phyloP scores from a whole-genome alignment of 129 eudicot genomes.

The Lactuca saligna region DNA sequence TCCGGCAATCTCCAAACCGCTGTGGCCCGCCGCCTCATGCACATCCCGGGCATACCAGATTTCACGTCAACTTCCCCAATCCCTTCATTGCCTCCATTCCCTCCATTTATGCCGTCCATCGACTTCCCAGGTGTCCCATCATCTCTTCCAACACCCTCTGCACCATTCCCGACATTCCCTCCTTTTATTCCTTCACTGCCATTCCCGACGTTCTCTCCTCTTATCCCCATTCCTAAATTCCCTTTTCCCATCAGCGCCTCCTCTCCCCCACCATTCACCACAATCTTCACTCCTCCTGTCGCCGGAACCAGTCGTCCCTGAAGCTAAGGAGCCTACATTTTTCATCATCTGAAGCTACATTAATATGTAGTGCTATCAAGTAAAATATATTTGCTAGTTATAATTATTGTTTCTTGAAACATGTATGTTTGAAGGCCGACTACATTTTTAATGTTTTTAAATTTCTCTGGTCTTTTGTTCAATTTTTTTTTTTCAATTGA shows the following conservation, averaged over 20 bases:
- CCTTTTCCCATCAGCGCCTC: not conserved
- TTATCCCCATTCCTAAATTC: not conserved
- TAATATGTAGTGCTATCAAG: not conserved
- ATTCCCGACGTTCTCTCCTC: not conserved
- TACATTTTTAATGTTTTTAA: too few species aligned
- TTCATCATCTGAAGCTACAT: not conserved
- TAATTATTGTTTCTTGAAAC: not conserved
- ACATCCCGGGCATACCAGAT: not conserved
- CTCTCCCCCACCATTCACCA: constrained; percentile 22
- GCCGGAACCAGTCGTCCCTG: constrained; percentile 19
- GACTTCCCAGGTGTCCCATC: not conserved
- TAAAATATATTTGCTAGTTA: not conserved
- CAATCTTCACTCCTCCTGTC: constrained; percentile 26
- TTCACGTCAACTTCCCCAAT: not conserved
- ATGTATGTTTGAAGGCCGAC: constrained; percentile 3
- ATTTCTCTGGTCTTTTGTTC: too few species aligned
- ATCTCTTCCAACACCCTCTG: not conserved
- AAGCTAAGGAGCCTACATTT: constrained; percentile 1
- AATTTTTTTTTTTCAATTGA: too few species aligned
- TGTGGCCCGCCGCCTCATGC: not conserved
- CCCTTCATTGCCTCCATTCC: not conserved
- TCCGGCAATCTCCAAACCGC: not conserved
- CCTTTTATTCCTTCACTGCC: not conserved
- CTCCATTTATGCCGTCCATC: not conserved
- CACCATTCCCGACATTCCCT: not conserved